These are phyloP conservation scores for Diplosphaera chodatii DNA, from an alignment of 139 green algal genomes.

Conservation along the genomic window DNA sequence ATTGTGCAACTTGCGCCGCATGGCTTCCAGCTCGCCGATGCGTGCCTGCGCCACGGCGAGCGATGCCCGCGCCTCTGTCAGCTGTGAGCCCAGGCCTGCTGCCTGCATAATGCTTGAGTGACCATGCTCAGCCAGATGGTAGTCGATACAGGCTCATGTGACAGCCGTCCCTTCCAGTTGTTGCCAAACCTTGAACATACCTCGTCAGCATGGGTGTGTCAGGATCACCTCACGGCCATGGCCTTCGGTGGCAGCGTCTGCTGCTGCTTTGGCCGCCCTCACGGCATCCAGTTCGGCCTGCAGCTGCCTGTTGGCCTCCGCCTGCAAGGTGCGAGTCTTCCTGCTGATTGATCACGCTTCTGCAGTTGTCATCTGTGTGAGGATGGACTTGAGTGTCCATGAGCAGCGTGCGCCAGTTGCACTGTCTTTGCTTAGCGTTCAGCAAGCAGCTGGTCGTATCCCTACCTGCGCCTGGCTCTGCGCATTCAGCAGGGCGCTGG, in stretches of 20 bases:
- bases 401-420: background rate
- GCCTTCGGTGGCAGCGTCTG: background rate
- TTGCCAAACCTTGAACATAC: no score
- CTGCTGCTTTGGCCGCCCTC: background rate
- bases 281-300: background rate
- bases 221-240: slow-evolving; percentile 4
- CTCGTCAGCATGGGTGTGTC: no score
- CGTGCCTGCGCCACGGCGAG: slow-evolving; percentile 4
- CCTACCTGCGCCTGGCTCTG: slow-evolving; percentile 34
- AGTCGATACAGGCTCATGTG: no score
- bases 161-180: no score
- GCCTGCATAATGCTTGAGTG: no score
- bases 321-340: background rate
- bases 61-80: slow-evolving; percentile 6
- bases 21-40: slow-evolving; percentile 60
- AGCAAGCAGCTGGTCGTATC: no score
- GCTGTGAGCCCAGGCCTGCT: background rate
- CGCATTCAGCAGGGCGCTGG: slow-evolving; percentile 12
- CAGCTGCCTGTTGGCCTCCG: background rate
- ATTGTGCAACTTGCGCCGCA: slow-evolving; percentile 84
- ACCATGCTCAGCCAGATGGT: no score
- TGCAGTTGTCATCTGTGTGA: no score
- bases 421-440: no score
- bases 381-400: no score
- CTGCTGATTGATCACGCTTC: background rate